Evolutionary conservation across 2,329 filamentous ascomycete species (phyloP).

Genomic region (Cladosporium sp.): DNA sequence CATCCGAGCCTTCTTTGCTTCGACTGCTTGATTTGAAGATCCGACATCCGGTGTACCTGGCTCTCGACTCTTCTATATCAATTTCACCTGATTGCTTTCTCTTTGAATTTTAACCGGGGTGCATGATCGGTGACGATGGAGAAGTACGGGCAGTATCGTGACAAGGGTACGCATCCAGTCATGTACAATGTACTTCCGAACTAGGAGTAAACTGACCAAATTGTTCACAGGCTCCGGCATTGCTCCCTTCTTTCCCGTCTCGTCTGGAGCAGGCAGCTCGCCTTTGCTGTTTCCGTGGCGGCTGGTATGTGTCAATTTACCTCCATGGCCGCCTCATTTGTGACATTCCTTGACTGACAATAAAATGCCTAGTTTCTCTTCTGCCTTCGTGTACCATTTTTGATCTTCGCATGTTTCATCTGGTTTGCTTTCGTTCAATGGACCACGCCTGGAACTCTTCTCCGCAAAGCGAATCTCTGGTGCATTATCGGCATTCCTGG

Average conservation of each 20-base stretch:
- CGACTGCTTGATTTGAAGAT: no score
- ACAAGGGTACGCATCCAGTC: slow-evolving; percentile 57
- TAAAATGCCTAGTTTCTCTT: slow-evolving; percentile 56
- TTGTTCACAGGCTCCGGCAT: slow-evolving; percentile 73
- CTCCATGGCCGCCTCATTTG: background rate
- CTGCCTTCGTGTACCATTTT: slow-evolving; percentile 72
- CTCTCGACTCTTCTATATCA: no score
- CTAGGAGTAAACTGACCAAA: slow-evolving; percentile 14
- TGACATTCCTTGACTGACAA: background rate
- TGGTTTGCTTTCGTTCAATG: slow-evolving; percentile 50
- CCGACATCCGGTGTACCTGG: no score
- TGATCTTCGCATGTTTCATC: slow-evolving; percentile 50
- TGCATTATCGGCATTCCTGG: slow-evolving; percentile 79
- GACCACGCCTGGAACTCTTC: slow-evolving; percentile 62
- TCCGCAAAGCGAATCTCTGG: slow-evolving; percentile 84
- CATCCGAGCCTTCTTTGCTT: no score
- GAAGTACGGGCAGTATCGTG: slow-evolving; percentile 88
- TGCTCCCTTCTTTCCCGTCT: slow-evolving; percentile 84
- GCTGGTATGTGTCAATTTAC: slow-evolving; percentile 17
- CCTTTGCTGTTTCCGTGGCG: slow-evolving; percentile 50
- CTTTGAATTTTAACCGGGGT: background rate
- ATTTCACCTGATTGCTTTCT: background rate
- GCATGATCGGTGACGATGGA: slow-evolving; percentile 56
- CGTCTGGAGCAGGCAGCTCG: slow-evolving; percentile 56
- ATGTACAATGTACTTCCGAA: slow-evolving; percentile 15